Evolutionary conservation across 1,139 yeast genomes (phyloP), one percentile per base, ranked within the genome.

Genomic region (Candida mesenterica): DNA sequence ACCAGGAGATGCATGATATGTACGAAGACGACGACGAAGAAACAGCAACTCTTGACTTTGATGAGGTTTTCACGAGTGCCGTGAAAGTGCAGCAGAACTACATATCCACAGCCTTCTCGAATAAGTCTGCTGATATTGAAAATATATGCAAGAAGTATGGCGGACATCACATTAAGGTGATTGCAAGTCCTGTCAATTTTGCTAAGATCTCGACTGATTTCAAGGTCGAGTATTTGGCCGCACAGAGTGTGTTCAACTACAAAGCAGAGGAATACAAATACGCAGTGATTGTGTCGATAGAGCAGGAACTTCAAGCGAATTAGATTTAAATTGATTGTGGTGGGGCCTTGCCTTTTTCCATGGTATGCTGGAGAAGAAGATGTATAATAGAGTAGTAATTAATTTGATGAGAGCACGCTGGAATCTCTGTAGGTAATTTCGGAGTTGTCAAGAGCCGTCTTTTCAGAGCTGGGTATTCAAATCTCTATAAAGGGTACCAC

Each of bases 11-110:
- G 3, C 57, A 52, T 3, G 60, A 53, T 3, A 52, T 63, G 51
- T 65, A 70, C 35, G 75, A 69, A 25, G 73, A 72, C 32, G 55
- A 56, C 5, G 17, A 13, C 10, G 28, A 13, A 5, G 17, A 15
- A 25, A 10, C 15, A 5, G 13, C 5, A 6, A 7, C 14, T 6
- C 6, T 13, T n/a, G 14, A 24, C 6, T 14, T 13, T 32, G 22
- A 31, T 29, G 7, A 38, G 3, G 29, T 28, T 1, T 34, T 28
- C 12, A 15, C 23, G 8, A 27, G 20, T 18, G 27, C 17, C 8
- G 40, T 41, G 12, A 24, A 24, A n/a, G 16, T 37, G n/a, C 41
- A 33, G 12, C 34, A 39, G 22, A 39, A 28, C 5, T 22, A 28
- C 8, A 24, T 34, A 16, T 12, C 41, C 45, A 44, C 51, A 2